Evolutionary conservation across 768 basidiomycete species (phyloP).

Genomic region (Agaricus sinodeliciosus): DNA sequence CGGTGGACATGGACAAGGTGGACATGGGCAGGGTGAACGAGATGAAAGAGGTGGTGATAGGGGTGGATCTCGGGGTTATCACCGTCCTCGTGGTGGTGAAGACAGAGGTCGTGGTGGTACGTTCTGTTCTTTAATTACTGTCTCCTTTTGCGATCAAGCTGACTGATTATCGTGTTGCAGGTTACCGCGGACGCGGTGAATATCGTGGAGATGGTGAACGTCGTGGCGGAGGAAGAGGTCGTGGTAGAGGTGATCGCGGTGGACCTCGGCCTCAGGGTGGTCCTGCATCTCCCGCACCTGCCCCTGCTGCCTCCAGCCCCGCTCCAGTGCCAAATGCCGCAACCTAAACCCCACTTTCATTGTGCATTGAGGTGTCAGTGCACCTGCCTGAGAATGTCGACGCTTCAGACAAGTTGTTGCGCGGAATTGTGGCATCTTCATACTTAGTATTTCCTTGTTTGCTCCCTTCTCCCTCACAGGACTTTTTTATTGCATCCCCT

Average conservation of each 20-base stretch:
- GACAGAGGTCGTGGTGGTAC: conserved; percentile 26
- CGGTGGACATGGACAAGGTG: conserved; percentile 19
- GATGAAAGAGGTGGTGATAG: conserved; percentile 27
- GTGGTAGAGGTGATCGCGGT: conserved; percentile 1
- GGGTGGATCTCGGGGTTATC: conserved; percentile 28
- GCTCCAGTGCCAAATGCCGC: too few relatives aligned
- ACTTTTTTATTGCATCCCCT: too few relatives aligned
- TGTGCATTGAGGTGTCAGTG: too few relatives aligned
- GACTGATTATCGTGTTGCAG: conserved; percentile 12
- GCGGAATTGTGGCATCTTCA: too few relatives aligned
- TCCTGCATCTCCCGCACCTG: neutral
- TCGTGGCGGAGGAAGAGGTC: conserved; percentile 26
- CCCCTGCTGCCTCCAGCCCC: neutral
- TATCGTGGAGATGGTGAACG: conserved; percentile 41
- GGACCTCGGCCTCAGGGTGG: neutral
- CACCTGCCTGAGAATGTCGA: too few relatives aligned
- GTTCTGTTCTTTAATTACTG: neutral
- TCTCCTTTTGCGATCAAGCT: too few relatives aligned
- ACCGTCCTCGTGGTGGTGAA: conserved; percentile 20
- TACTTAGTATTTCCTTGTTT: too few relatives aligned
- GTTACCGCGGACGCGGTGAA: conserved; percentile 33
- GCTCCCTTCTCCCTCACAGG: too few relatives aligned
- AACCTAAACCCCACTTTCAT: too few relatives aligned
- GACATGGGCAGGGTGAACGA: conserved; percentile 25
- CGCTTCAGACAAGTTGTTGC: too few relatives aligned